Conservation (phyloP, 805 yeast genomes). For the Hanseniaspora mollemarum region DNA sequence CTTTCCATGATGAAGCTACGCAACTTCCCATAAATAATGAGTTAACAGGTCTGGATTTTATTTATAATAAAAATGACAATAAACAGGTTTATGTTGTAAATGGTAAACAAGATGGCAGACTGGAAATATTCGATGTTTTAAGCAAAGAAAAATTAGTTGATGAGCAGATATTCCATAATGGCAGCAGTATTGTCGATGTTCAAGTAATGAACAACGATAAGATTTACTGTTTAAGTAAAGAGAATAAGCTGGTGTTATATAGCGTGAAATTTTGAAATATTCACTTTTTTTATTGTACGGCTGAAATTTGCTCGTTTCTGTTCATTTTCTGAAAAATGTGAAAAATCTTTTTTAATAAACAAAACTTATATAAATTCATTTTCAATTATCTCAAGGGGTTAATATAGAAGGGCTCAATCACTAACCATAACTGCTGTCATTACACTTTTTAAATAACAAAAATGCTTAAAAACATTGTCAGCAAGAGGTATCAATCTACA, state of each 20-base stretch:
- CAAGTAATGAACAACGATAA: conserved; percentile 8
- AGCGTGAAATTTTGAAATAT: conserved; percentile 7
- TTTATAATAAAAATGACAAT: not conserved
- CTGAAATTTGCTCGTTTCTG: not conserved
- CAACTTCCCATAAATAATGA: conserved; percentile 8
- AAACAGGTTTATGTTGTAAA: conserved; percentile 1
- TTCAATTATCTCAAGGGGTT: no score
- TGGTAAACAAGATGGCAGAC: conserved; percentile 13
- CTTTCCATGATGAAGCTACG: conserved; percentile 31
- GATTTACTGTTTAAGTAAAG: conserved; percentile 6
- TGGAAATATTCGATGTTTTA: conserved; percentile 11
- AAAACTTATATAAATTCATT: no score
- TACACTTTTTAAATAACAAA: no score
- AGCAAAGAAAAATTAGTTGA: conserved; percentile 1
- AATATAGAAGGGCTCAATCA: no score
- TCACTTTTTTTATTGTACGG: not conserved
- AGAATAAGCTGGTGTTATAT: conserved; percentile 3
- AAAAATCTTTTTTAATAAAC: no score
- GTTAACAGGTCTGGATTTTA: conserved; percentile 8
- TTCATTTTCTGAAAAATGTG: not conserved
- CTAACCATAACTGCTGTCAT: no score
- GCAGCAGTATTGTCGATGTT: not conserved
- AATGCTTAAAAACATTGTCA: not conserved
- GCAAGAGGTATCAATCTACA: not conserved
- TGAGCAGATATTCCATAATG: not conserved